phyloP scores from a whole-genome alignment of 2,329 filamentous ascomycete species.

The Claviceps fusiformis region DNA sequence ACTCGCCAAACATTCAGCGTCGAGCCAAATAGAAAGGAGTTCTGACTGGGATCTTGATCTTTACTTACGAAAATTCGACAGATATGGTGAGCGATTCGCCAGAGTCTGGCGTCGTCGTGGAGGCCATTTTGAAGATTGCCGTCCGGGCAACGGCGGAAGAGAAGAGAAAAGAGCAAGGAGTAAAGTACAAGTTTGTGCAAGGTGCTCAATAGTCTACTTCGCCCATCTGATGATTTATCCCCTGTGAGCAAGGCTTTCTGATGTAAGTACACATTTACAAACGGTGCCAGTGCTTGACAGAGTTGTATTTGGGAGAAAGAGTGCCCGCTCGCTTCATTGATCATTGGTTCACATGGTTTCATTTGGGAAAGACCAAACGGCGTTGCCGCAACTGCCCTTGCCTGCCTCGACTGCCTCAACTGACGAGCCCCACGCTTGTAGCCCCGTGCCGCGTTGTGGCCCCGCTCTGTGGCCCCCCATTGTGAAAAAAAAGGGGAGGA shows the following conservation, averaged over 20 bases:
- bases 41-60: neutral
- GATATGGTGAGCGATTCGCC: constrained; percentile 38
- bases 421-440: neutral
- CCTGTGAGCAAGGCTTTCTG: neutral
- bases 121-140: neutral
- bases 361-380: neutral
- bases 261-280: neutral
- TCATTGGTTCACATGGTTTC: neutral
- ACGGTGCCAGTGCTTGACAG: neutral
- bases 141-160: neutral
- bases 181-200: neutral
- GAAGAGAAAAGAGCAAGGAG: neutral
- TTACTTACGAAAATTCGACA: constrained; percentile 54
- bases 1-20: neutral
- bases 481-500: neutral
- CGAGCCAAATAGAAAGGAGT: neutral
- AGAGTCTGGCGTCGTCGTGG: neutral
- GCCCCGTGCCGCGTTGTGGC: no score
- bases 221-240: neutral
- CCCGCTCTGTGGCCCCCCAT: no score
- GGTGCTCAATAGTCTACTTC: neutral
- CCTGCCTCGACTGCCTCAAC: neutral
- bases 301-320: neutral
- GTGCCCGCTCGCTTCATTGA: neutral
- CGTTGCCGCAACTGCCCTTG: neutral